phyloP scores from a whole-genome alignment of 768 basidiomycete genomes.

The Lenzites betulinus region DNA sequence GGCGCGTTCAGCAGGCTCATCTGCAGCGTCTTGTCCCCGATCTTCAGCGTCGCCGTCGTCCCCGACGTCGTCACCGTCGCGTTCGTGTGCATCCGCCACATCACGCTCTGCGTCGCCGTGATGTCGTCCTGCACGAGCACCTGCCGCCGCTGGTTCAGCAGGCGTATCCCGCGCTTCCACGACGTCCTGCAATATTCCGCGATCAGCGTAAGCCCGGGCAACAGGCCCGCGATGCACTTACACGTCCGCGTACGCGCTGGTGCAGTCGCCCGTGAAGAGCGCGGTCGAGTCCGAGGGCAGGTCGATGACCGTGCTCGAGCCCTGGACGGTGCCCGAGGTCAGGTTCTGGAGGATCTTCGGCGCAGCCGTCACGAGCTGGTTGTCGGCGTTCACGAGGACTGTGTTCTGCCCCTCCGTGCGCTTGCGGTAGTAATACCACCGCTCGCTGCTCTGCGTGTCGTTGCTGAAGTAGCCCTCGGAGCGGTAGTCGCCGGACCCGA shows the following conservation, averaged over 20 bases:
- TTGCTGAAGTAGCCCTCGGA: slow-evolving; percentile 75
- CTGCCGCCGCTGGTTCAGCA: slow-evolving; percentile 82
- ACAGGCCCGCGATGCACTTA: slow-evolving; percentile 40
- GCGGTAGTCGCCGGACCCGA: slow-evolving; percentile 86
- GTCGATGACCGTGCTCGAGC: slow-evolving; percentile 77
- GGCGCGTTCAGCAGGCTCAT: slow-evolving; percentile 71
- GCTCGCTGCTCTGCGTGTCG: slow-evolving; percentile 64
- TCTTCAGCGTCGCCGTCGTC: slow-evolving; percentile 70
- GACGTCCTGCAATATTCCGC: slow-evolving; percentile 50
- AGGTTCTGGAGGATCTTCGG: slow-evolving; percentile 55
- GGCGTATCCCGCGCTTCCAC: slow-evolving; percentile 81
- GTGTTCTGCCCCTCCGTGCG: slow-evolving; percentile 98
- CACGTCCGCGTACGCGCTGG: slow-evolving; percentile 71
- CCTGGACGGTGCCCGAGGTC: slow-evolving; percentile 63
- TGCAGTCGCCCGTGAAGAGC: slow-evolving; percentile 78
- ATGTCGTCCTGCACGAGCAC: slow-evolving; percentile 95
- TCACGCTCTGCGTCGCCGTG: slow-evolving; percentile 52
- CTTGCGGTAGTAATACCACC: slow-evolving; percentile 97
- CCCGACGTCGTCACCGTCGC: slow-evolving; percentile 71
- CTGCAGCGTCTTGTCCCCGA: slow-evolving; percentile 67
- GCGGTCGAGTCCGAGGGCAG: slow-evolving; percentile 71
- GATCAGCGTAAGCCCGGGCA: slow-evolving; percentile 19
- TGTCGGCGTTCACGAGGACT: slow-evolving; percentile 68
- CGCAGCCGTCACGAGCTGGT: slow-evolving; percentile 77
- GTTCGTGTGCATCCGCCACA: slow-evolving; percentile 97